Percentiles rank a stretch among this genome's conserved stretches.
Conservation (phyloP, 1,139 yeast genomes). For the Magnusiomyces ingens region DNA sequence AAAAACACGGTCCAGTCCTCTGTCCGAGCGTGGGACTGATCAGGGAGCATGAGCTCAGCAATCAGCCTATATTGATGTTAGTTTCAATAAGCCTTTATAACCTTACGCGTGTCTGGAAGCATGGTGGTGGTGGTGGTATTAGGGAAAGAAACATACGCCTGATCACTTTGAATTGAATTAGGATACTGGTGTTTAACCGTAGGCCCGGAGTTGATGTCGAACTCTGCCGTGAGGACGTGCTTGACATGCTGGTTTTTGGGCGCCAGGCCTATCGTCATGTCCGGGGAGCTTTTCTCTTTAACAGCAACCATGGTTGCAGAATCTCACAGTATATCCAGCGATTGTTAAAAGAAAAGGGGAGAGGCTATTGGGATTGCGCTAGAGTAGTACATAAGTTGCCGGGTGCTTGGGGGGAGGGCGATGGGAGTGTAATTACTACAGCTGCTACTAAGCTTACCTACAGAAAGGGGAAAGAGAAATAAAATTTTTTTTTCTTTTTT, state of each 20-base stretch:
- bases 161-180: slow-evolving; percentile 14
- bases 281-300: not conserved
- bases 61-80: slow-evolving; percentile 5
- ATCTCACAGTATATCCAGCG: no score
- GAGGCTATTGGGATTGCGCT: no score
- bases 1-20: slow-evolving; percentile 58
- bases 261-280: not conserved
- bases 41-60: slow-evolving; percentile 62
- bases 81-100: not conserved
- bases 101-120: slow-evolving; percentile 1
- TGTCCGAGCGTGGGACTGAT: slow-evolving; percentile 52
- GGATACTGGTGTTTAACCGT: slow-evolving; percentile 50
- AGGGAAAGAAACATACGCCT: slow-evolving; percentile 5
- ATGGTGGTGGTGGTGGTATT: not conserved
- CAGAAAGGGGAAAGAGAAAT: no score
- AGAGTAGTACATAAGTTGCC: no score
- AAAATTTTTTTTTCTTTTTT: no score
- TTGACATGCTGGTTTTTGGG: slow-evolving; percentile 25
- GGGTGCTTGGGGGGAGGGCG: no score
- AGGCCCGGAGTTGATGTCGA: slow-evolving; percentile 61
- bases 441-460: no score
- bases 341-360: no score
- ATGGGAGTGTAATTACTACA: no score
- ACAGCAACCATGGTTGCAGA: not conserved
- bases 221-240: slow-evolving; percentile 43